Conservation (phyloP, 345 rosid species). For the Turritis glabra region DNA sequence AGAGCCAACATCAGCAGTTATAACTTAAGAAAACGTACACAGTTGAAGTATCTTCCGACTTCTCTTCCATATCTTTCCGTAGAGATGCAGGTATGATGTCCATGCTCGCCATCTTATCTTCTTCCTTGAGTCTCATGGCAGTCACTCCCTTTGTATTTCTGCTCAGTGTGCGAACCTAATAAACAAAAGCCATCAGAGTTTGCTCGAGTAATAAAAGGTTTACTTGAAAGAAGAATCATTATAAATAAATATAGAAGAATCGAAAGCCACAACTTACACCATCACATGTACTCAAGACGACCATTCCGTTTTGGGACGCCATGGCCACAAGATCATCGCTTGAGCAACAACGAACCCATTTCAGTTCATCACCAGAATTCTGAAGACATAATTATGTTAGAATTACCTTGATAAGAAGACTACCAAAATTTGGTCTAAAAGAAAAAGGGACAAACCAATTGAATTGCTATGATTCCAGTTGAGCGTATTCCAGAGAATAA, state of each 20-base stretch:
- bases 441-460: conserved; percentile 62
- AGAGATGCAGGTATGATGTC: conserved; percentile 75
- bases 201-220: neutral
- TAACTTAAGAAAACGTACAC: conserved; percentile 46
- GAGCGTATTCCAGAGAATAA: conserved; percentile 85
- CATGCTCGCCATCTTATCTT: conserved; percentile 90
- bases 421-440: neutral
- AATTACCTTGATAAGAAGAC: neutral
- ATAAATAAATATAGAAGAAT: no score
- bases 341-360: conserved; percentile 89
- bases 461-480: conserved; percentile 95
- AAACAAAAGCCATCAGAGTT: conserved; percentile 25
- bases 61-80: conserved; percentile 52
- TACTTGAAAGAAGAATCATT: neutral
- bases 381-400: conserved; percentile 34
- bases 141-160: conserved; percentile 84
- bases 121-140: conserved; percentile 82
- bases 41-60: conserved; percentile 43
- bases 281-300: conserved; percentile 75
- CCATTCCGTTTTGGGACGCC: conserved; percentile 98
- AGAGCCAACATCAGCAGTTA: conserved; percentile 13
- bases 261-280: conserved; percentile 49
- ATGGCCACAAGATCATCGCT: conserved; percentile 89
- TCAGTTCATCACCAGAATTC: conserved; percentile 95
- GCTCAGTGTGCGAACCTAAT: conserved; percentile 78